Evolutionary conservation across 2,329 filamentous ascomycete genomes (phyloP), one percentile per base, ranked within the genome.

Genomic region (Geosmithia flava): DNA sequence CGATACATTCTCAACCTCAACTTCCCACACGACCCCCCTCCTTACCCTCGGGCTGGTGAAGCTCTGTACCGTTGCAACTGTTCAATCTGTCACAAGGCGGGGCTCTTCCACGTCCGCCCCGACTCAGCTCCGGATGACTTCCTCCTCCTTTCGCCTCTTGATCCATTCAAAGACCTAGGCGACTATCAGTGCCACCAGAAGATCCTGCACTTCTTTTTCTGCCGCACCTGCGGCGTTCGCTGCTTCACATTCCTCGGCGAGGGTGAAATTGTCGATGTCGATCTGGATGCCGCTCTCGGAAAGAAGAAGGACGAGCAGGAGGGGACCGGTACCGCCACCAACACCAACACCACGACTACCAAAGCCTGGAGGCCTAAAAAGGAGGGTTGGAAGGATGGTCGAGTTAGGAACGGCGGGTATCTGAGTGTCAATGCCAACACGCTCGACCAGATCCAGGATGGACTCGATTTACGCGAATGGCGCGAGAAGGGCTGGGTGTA

Each of bases 51-150:
- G 19, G 49, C 47, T 27, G 45, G 50, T 39, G 59, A 63, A 45
- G 40, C 47, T n/a, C 20, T 60, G 44, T 59, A 60, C 48, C 53
- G 65, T 52, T 75, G 71, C 62, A 75, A 75, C 52, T 75, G 71
- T 56, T 67, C 59, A 11, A 64, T 67, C 11, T 75, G 71, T 56
- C 68, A 72, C 45, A 75, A 75, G 53, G 62, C 67, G 51, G 66
- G 64, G 15, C 62, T 68, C 50, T 68, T 73, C 52, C 71, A 75
- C 54, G 56, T 69, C 43, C 67, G 71, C 11, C 59, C 67, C 10
- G 56, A 52, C 42, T 52, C 51, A 30, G 40, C 52, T 13, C 53
- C 56, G 17, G 63, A 66, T 16, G 70, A 75, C 56, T 76, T 75
- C 55, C 55, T 68, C 7, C 63, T 76, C 10, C 60, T 72, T 2